A percentile compares a stretch with the other conserved stretches of the same genome.
Conservation (phyloP, 2,329 filamentous ascomycete genomes). For the Pseudocercospora macadamiae region DNA sequence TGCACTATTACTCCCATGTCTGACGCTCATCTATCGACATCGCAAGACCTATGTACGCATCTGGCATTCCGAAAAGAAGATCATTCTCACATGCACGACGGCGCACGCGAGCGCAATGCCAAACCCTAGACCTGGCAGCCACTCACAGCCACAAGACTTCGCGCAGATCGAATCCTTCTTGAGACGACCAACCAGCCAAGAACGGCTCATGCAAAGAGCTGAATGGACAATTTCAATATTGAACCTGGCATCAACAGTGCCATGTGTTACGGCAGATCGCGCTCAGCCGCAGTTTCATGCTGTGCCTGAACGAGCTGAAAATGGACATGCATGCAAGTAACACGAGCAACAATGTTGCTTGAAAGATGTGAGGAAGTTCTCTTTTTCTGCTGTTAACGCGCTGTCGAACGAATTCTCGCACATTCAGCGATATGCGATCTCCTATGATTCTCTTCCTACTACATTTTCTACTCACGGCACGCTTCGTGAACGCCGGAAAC, state of each 20-base stretch:
- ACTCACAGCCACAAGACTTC: neutral
- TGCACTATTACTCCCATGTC: neutral
- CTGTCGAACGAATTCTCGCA: too few relatives aligned
- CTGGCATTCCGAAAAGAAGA: neutral
- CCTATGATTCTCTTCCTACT: neutral
- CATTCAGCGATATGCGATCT: too few relatives aligned
- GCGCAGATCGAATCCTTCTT: neutral
- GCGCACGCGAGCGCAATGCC: neutral
- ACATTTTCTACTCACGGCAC: neutral
- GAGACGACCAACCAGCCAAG: neutral
- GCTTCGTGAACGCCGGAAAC: neutral
- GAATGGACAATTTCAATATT: neutral
- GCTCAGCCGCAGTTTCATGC: neutral
- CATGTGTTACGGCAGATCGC: neutral
- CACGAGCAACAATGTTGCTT: too few relatives aligned
- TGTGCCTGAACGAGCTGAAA: neutral
- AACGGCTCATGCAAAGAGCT: neutral
- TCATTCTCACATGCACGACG: neutral
- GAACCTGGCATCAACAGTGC: neutral
- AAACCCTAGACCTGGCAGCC: neutral
- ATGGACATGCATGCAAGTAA: too few relatives aligned
- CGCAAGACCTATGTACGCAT: neutral
- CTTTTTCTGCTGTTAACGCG: too few relatives aligned
- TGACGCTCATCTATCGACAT: neutral
- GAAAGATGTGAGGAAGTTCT: too few relatives aligned